Base-by-base conservation (phyloP, 805 yeast species). In the Brettanomyces bruxellensis region DNA sequence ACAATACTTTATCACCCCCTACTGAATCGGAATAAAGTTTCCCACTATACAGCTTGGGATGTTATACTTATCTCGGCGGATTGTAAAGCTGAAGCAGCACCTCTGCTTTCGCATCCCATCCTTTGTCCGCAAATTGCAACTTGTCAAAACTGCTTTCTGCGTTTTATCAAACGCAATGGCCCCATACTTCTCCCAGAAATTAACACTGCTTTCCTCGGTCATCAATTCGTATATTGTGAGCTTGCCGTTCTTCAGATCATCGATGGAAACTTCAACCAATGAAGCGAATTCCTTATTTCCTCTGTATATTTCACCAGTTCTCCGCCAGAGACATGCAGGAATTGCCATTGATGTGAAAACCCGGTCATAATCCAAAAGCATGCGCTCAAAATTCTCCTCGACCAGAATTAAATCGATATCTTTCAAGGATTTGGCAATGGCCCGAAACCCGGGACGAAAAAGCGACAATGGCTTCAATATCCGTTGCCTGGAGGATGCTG, bases 261-360 rank as follows among this genome's bases (percentile, higher is more conserved):
- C 97, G 1, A 91, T 87, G 28, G 80, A 76, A 24, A 87, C 95
- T 22, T 89, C 95, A 2, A 91, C 96, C 46, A 91, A 65, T 1
- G 90, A 84, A 0, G 97, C 98, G 75, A 91, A 91, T 61, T 91
- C 98, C 60, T 90, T 89, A 64, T 91, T 91, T 0, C 96, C 98
- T 50, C 97, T 67, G 56, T 87, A 91, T 3, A 91, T 91, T 55
- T 91, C 98, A 2, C 98, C 98, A 0, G 98, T 90, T 55, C 98
- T 81, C 60, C 98, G 71, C 97, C 98, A 91, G 28, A 91, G 71
- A 66, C 98, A 91, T 1, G 97, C 96, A 1, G 98, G 98, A 50
- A 91, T 88, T 5, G 97, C 96, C 96, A 91, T 89, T 4, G 95
- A 84, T 0, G 97, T 89, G 67, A 91, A 91, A 3, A 91, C 96